Conservation (phyloP, 331 rosid genomes). For the Quercus lobata region DNA sequence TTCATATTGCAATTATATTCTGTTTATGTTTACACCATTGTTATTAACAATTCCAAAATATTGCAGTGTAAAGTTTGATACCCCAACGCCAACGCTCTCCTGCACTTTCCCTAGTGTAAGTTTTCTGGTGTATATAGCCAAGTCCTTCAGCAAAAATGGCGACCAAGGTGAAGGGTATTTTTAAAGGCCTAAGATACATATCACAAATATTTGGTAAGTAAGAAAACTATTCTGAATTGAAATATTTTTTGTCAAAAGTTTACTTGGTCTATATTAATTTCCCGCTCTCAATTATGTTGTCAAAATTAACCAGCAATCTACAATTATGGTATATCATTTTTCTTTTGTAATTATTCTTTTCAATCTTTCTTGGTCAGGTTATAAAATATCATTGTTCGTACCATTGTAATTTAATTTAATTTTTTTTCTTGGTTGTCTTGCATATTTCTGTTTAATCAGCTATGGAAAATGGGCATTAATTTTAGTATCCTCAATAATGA, state of each 20-base stretch:
- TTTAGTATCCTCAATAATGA: background rate
- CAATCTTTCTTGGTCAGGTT: too few species aligned
- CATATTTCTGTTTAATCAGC: background rate
- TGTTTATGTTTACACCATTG: background rate
- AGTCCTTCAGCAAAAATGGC: slow-evolving; percentile 31
- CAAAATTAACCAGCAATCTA: background rate
- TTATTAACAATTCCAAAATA: background rate
- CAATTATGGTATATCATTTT: background rate
- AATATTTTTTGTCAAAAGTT: background rate
- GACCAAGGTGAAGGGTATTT: slow-evolving; percentile 71
- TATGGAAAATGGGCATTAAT: background rate
- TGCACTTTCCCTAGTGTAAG: slow-evolving; percentile 1
- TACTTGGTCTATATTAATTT: background rate
- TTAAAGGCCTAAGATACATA: slow-evolving; percentile 76
- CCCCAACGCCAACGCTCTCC: background rate
- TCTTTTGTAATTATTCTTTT: background rate
- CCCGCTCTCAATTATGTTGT: background rate
- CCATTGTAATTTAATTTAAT: too few species aligned
- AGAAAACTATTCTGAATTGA: background rate
- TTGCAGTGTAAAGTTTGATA: slow-evolving; percentile 20
- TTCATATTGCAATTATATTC: background rate
- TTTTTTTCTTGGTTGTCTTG: background rate
- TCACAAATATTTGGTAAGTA: slow-evolving; percentile 78
- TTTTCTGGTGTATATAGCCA: slow-evolving; percentile 11
- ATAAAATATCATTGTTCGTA: too few species aligned